Conservation (phyloP, 2,329 filamentous ascomycete species). For the Neonectria punicea region DNA sequence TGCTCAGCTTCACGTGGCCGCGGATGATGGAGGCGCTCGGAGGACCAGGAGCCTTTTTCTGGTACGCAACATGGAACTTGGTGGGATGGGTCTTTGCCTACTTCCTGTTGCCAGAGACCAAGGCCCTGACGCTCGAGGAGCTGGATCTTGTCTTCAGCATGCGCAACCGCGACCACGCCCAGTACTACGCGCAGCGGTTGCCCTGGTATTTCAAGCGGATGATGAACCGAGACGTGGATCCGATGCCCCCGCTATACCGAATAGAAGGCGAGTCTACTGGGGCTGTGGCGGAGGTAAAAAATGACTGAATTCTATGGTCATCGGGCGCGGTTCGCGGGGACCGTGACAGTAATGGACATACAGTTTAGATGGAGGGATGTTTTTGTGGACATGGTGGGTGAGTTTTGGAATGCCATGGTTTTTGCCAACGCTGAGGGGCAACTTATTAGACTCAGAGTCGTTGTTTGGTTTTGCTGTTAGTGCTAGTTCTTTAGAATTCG, state of each 20-base stretch:
- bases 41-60: conserved; percentile 49
- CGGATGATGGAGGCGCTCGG: conserved; percentile 43
- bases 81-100: conserved; percentile 59
- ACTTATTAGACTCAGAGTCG: not conserved
- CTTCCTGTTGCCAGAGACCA: conserved; percentile 61
- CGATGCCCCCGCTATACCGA: conserved; percentile 31
- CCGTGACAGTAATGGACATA: not conserved
- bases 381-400: conserved; percentile 1
- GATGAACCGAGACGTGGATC: conserved; percentile 11
- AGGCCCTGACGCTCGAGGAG: conserved; percentile 61
- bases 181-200: conserved; percentile 47
- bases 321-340: conserved; percentile 43
- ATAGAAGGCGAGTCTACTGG: conserved; percentile 36
- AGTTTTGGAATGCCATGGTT: not conserved
- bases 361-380: not conserved
- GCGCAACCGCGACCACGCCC: conserved; percentile 52
- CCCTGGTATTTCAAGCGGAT: conserved; percentile 24
- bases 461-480: conserved; percentile 1
- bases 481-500: conserved; percentile 3
- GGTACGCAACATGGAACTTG: conserved; percentile 60
- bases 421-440: not conserved
- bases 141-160: conserved; percentile 61
- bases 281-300: conserved; percentile 54
- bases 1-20: conserved; percentile 48
- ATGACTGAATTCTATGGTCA: not conserved